phyloP scores from a whole-genome alignment of 2,329 filamentous ascomycete species.

The Trichoderma koningii region DNA sequence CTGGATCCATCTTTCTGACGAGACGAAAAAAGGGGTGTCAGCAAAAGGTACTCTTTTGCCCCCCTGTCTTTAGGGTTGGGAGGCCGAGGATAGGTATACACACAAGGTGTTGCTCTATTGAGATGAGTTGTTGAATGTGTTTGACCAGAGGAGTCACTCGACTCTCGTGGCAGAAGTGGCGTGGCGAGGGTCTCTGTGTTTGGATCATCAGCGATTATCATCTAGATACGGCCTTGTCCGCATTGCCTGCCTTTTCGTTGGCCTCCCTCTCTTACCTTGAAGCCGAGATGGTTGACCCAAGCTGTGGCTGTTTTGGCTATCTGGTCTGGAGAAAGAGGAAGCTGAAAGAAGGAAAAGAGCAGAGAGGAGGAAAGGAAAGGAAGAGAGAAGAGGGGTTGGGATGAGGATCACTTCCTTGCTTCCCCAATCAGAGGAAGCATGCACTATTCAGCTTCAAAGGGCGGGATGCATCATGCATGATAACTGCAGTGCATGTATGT shows the following conservation, averaged over 20 bases:
- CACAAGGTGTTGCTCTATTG: too few species aligned
- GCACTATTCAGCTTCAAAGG: neutral
- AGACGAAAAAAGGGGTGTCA: neutral
- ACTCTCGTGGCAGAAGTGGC: too few species aligned
- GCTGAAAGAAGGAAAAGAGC: neutral
- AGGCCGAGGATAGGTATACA: too few species aligned
- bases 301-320: neutral
- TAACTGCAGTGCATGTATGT: neutral
- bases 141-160: too few species aligned
- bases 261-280: too few species aligned
- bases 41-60: neutral
- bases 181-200: too few species aligned
- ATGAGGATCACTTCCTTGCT: neutral
- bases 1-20: neutral
- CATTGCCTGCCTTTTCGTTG: too few species aligned
- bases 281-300: too few species aligned
- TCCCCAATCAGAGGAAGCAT: slow-evolving; percentile 3
- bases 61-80: too few species aligned
- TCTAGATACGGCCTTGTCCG: too few species aligned
- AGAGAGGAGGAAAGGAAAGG: neutral
- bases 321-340: neutral
- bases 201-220: too few species aligned
- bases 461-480: neutral
- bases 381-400: slow-evolving; percentile 4
- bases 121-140: too few species aligned